These are phyloP conservation scores for Gonapodya prolifera DNA, from an alignment of 192 early-diverging fungal genomes.

Conservation along the genomic window DNA sequence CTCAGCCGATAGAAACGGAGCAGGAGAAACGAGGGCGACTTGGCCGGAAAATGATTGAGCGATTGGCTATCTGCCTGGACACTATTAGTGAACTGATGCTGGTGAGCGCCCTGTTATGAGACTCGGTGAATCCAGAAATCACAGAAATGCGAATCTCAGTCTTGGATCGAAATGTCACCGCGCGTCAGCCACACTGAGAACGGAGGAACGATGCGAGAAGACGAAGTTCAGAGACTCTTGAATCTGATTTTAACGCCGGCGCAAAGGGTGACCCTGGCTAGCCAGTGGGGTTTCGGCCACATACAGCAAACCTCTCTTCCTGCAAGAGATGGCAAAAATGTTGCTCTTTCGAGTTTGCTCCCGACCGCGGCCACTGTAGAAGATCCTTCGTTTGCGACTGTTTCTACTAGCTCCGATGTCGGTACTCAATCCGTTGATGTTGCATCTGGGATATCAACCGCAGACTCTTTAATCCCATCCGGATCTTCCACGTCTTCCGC, in stretches of 20 bases:
- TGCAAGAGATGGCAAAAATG: neutral
- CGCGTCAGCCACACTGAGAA: too few species aligned
- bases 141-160: too few species aligned
- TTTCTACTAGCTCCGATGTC: too few species aligned
- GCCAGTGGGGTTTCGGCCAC: neutral
- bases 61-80: neutral
- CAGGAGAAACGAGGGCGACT: neutral
- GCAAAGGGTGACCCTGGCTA: neutral
- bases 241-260: neutral
- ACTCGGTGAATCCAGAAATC: neutral
- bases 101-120: neutral
- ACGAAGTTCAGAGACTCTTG: neutral
- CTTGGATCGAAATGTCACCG: too few species aligned
- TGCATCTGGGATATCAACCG: too few species aligned
- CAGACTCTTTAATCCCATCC: too few species aligned
- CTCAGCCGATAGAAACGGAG: neutral
- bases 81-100: neutral
- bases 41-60: neutral
- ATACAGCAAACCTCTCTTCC: neutral
- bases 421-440: too few species aligned
- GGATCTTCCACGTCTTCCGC: too few species aligned
- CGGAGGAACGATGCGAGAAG: neutral
- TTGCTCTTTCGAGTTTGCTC: neutral
- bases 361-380: neutral
- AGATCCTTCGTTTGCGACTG: neutral